Percentiles rank a stretch among this genome's conserved stretches.
Evolutionary conservation across 148 eudicot genomes (phyloP).

Genomic region (Rhododendron griersonianum): DNA sequence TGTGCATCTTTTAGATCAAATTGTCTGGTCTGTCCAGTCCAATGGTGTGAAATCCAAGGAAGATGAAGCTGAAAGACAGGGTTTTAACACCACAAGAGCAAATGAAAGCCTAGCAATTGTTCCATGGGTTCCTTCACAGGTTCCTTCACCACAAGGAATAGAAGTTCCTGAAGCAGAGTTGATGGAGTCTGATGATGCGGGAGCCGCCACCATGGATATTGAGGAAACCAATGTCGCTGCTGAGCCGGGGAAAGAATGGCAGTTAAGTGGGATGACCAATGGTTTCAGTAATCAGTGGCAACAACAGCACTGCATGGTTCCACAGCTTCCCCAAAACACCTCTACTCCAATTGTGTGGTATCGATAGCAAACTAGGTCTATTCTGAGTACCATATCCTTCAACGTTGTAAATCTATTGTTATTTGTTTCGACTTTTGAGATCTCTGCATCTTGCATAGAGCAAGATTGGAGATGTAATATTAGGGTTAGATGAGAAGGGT

Average conservation of each 20-base stretch:
- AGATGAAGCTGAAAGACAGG: constrained; percentile 20
- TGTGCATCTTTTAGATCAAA: constrained; percentile 38
- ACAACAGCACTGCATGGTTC: constrained; percentile 78
- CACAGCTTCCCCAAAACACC: constrained; percentile 52
- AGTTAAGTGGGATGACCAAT: constrained; percentile 14
- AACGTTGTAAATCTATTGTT: not conserved
- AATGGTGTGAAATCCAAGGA: constrained; percentile 10
- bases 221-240: constrained; percentile 31
- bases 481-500: not conserved
- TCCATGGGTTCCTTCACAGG: constrained; percentile 64
- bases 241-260: constrained; percentile 20
- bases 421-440: not conserved
- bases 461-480: not conserved
- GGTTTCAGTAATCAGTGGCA: constrained; percentile 35
- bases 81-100: not conserved
- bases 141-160: constrained; percentile 14
- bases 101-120: constrained; percentile 61
- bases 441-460: not conserved
- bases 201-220: constrained; percentile 54
- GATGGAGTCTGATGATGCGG: constrained; percentile 70
- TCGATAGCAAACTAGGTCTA: constrained; percentile 22
- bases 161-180: constrained; percentile 24
- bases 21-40: constrained; percentile 28
- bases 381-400: not conserved
- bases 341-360: constrained; percentile 61